A percentile compares a stretch with the other conserved stretches of the same genome.
Evolutionary conservation across 2,329 filamentous ascomycete genomes (phyloP).

Genomic region (Bipolaris bicolor): DNA sequence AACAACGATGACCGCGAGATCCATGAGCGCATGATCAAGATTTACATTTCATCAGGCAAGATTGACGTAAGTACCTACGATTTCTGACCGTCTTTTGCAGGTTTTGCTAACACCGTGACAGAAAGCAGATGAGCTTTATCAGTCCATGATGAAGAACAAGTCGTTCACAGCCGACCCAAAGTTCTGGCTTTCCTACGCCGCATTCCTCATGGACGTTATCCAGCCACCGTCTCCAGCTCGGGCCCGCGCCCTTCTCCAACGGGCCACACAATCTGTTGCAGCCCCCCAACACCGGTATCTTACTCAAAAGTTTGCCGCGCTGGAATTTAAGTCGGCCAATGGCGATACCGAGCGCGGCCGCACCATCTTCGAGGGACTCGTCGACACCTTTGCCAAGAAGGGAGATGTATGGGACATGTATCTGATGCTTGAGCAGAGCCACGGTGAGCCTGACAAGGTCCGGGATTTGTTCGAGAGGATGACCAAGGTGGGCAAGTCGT

Average conservation of each 20-base stretch:
- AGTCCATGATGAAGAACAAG: constrained; percentile 85
- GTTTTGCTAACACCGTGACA: constrained; percentile 50
- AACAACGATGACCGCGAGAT: constrained; percentile 93
- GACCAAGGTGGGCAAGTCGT: constrained; percentile 71
- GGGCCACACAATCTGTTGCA: constrained; percentile 84
- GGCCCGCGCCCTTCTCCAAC: constrained; percentile 76
- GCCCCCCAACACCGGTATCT: constrained; percentile 72
- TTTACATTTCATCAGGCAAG: constrained; percentile 92
- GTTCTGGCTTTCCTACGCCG: constrained; percentile 93
- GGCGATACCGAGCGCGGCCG: constrained; percentile 90
- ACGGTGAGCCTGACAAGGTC: constrained; percentile 62
- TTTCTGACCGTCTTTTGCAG: constrained; percentile 4
- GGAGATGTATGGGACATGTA: constrained; percentile 93
- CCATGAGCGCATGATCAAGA: constrained; percentile 86
- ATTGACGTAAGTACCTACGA: constrained; percentile 66
- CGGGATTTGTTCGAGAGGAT: constrained; percentile 84
- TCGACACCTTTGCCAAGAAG: constrained; percentile 85
- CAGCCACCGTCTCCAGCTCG: constrained; percentile 75
- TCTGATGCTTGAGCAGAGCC: constrained; percentile 78
- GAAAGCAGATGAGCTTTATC: constrained; percentile 89
- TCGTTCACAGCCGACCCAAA: constrained; percentile 74
- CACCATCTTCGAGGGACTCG: constrained; percentile 89
- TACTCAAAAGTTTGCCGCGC: constrained; percentile 84
- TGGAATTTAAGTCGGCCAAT: constrained; percentile 85
- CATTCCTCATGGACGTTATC: constrained; percentile 81